Conservation (phyloP, 495 filamentous ascomycete genomes). For the Physcia stellaris region DNA sequence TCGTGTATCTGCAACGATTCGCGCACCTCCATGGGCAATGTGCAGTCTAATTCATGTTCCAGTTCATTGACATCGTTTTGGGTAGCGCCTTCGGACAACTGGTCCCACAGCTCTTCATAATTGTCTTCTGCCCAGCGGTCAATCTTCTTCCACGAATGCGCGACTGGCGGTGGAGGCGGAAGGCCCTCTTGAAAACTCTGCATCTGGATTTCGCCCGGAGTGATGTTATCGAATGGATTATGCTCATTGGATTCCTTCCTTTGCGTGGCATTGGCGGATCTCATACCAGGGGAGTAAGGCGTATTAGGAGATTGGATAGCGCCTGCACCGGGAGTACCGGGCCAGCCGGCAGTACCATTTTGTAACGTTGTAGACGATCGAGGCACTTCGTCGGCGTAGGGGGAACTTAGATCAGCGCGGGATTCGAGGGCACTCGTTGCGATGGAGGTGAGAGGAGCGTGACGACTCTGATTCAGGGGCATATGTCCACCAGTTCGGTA, state of each 20-base stretch:
- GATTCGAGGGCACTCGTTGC: constrained; percentile 67
- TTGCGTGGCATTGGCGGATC: constrained; percentile 52
- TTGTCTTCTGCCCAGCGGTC: constrained; percentile 89
- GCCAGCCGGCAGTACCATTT: constrained; percentile 48
- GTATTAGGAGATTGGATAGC: constrained; percentile 31
- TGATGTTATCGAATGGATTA: constrained; percentile 52
- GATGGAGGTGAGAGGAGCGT: constrained; percentile 62
- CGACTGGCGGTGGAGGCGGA: constrained; percentile 75
- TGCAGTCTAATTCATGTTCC: constrained; percentile 91
- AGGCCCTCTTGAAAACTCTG: constrained; percentile 88
- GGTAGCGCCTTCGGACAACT: constrained; percentile 81
- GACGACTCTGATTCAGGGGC: constrained; percentile 56
- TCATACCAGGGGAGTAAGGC: constrained; percentile 84
- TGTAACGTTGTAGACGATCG: constrained; percentile 39
- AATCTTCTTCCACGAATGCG: constrained; percentile 86
- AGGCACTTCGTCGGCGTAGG: constrained; percentile 52
- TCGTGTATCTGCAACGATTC: constrained; percentile 87
- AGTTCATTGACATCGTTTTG: constrained; percentile 93
- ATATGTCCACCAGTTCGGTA: constrained; percentile 73
- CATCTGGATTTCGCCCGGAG: constrained; percentile 81
- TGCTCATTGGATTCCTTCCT: constrained; percentile 36
- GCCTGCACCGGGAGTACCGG: constrained; percentile 33
- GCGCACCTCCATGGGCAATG: constrained; percentile 81
- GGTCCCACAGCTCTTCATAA: constrained; percentile 87
- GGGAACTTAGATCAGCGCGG: constrained; percentile 54